phyloP scores from a whole-genome alignment of 108 stramenopile species.

The Schizochytrium sp. region DNA sequence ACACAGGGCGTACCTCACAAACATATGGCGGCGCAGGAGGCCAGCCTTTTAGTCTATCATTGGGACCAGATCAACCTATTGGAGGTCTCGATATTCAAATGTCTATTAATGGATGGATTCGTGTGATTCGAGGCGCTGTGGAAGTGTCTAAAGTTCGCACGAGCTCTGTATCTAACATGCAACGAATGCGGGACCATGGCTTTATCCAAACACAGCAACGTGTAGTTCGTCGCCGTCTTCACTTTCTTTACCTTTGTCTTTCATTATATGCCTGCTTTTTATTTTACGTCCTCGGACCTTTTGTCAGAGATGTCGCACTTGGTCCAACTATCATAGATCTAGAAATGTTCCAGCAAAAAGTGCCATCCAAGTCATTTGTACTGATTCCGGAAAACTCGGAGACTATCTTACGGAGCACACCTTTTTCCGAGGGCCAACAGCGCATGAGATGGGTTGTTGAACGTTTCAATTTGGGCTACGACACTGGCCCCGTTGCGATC shows the following conservation, averaged over 20 bases:
- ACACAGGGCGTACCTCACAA: constrained; percentile 28
- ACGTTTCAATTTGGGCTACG: not conserved
- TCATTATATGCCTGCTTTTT: not conserved
- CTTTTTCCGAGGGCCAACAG: constrained; percentile 12
- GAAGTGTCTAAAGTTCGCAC: constrained; percentile 17
- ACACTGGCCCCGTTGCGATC: not conserved
- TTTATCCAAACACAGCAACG: constrained; percentile 6
- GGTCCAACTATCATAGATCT: constrained; percentile 3
- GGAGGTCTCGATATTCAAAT: not conserved
- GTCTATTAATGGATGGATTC: constrained; percentile 57
- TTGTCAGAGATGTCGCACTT: not conserved
- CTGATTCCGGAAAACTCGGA: not conserved
- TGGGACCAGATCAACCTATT: not conserved
- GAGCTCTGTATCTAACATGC: not conserved
- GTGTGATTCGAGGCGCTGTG: not conserved
- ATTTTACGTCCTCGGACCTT: not conserved
- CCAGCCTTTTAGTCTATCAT: not conserved
- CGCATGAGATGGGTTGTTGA: not conserved
- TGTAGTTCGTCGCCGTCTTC: constrained; percentile 16
- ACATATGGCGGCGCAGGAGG: constrained; percentile 51
- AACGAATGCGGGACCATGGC: not conserved
- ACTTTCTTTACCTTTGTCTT: not conserved
- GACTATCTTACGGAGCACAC: not conserved
- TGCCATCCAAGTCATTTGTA: not conserved
- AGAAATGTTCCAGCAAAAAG: too few relatives aligned